These are phyloP conservation scores for Amanita subjunquillea DNA, from an alignment of 768 basidiomycete genomes.

Conservation along the genomic window DNA sequence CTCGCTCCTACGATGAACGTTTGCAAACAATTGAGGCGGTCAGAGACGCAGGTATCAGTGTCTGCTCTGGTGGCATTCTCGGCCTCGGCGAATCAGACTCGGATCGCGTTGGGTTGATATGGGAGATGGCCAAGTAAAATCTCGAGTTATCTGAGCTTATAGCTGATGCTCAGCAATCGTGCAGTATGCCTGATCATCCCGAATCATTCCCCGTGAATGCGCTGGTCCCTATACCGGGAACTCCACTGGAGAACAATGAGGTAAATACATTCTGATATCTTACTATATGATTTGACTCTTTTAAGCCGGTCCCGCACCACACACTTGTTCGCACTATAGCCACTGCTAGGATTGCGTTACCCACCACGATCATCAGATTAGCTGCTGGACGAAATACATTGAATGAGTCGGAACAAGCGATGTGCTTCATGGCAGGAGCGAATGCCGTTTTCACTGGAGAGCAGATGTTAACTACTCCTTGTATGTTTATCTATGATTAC, in stretches of 20 bases:
- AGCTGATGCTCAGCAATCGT: slow-evolving; percentile 6
- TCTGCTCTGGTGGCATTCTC: slow-evolving; percentile 94
- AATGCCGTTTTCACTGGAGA: slow-evolving; percentile 99
- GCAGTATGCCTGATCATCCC: slow-evolving; percentile 90
- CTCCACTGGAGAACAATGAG: slow-evolving; percentile 86
- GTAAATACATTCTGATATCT: slow-evolving; percentile 40
- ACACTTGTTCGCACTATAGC: slow-evolving; percentile 89
- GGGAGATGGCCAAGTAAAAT: slow-evolving; percentile 77
- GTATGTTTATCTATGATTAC: slow-evolving; percentile 26
- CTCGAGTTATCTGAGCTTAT: slow-evolving; percentile 16
- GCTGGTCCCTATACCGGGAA: slow-evolving; percentile 90
- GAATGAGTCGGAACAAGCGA: slow-evolving; percentile 85
- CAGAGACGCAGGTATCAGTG: slow-evolving; percentile 90
- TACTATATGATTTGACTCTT: slow-evolving; percentile 8
- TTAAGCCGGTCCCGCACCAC: slow-evolving; percentile 70
- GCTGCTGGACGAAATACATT: slow-evolving; percentile 90
- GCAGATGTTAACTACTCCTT: slow-evolving; percentile 94
- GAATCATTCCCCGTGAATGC: slow-evolving; percentile 99
- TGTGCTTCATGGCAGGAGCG: slow-evolving; percentile 98
- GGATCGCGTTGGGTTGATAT: slow-evolving; percentile 89
- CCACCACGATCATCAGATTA: slow-evolving; percentile 87
- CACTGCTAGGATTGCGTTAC: slow-evolving; percentile 87
- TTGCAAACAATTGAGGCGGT: slow-evolving; percentile 85
- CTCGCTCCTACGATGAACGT: slow-evolving; percentile 89
- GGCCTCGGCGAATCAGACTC: slow-evolving; percentile 87